Conservation (phyloP, 1,284 basidiomycete species). For the Moesziomyces antarcticus region DNA sequence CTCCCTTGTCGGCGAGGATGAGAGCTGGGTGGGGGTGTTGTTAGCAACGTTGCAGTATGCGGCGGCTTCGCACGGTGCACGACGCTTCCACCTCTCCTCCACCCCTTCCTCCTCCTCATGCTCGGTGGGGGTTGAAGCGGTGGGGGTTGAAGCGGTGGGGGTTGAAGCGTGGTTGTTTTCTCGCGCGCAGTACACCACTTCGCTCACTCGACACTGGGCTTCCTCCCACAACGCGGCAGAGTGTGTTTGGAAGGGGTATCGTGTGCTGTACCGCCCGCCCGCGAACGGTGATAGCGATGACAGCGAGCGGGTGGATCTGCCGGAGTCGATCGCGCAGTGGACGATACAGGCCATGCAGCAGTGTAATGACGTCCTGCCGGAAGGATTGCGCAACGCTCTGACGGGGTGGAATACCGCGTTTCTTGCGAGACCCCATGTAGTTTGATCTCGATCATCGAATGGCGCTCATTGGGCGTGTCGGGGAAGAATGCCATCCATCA, state of each 20-base stretch:
- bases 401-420: conserved; percentile 14
- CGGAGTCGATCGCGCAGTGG: conserved; percentile 2
- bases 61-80: conserved; percentile 25
- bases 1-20: neutral
- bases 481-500: no score
- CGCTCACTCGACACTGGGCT: conserved; percentile 7
- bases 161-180: conserved; percentile 31
- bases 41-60: conserved; percentile 11
- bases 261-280: conserved; percentile 11
- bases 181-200: conserved; percentile 19
- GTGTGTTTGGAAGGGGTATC: conserved; percentile 14
- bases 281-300: neutral
- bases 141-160: neutral
- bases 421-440: no score
- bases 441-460: no score
- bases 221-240: neutral
- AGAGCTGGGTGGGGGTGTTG: conserved; percentile 8
- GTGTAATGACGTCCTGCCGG: conserved; percentile 5
- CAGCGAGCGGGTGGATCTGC: conserved; percentile 9
- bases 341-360: neutral
- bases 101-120: no score
- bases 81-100: conserved; percentile 15
- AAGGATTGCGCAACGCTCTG: conserved; percentile 7
- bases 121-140: no score
- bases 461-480: no score